phyloP scores from a whole-genome alignment of 139 green algal genomes.

The Edaphochlamys debaryana region DNA sequence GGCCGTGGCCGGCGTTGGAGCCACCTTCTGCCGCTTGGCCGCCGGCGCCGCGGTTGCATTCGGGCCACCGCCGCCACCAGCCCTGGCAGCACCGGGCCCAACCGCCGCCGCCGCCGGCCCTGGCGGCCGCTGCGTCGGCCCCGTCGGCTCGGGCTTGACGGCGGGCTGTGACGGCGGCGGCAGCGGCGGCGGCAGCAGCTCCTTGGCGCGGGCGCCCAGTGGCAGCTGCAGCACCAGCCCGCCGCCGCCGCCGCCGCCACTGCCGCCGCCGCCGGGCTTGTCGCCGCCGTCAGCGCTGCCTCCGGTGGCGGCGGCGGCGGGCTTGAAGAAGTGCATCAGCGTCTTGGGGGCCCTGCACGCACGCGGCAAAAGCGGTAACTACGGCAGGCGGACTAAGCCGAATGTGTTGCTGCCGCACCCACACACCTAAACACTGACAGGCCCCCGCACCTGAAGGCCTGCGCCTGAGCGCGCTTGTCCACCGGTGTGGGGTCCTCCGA shows the following conservation, averaged over 20 bases:
- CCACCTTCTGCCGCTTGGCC: too few relatives aligned
- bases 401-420: not conserved
- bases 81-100: too few relatives aligned
- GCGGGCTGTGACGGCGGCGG: too few relatives aligned
- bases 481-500: conserved; percentile 9
- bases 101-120: too few relatives aligned
- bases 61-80: too few relatives aligned
- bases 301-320: not conserved
- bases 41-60: too few relatives aligned
- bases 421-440: not conserved
- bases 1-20: too few relatives aligned
- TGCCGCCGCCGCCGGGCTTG: not conserved
- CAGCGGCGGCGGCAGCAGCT: too few relatives aligned
- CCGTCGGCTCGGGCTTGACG: too few relatives aligned
- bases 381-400: too few relatives aligned
- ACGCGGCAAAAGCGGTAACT: too few relatives aligned
- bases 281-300: not conserved
- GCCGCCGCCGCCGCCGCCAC: not conserved
- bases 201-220: not conserved
- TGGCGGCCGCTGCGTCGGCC: too few relatives aligned
- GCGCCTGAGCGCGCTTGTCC: not conserved
- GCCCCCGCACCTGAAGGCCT: conserved; percentile 12
- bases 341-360: conserved; percentile 12
- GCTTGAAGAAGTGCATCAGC: conserved; percentile 23
- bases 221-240: conserved; percentile 7